Base-by-base conservation (phyloP, 1,284 basidiomycete genomes). In the Leccinum solheimii region DNA sequence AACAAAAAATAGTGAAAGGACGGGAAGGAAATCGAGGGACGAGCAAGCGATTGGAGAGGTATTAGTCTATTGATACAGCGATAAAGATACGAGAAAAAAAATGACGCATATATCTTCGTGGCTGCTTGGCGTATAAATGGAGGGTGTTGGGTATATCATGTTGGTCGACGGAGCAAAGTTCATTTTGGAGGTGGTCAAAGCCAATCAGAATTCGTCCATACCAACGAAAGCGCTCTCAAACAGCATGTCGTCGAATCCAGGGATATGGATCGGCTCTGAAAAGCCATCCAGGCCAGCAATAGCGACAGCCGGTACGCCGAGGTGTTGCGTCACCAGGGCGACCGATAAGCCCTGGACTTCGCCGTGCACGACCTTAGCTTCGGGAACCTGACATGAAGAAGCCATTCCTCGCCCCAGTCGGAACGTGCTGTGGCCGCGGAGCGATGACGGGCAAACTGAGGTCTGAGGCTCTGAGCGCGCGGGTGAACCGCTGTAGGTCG, bases 401-500 rank as follows among this genome's bases (percentile, higher is more conserved):
- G 30, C 23, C 13, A 66, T 19, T 2, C 72, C 70, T 1, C 9
- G 59, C 19, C 1, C 61, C 64, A 3, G 51, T 56, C n/a, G 64
- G 49, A 1, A 58, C 57, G 23, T 74, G 73, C 27, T 77, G 76
- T 0, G 77, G 74, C 45, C 71, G 70, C 1, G 78, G 75, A 5
- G 77, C 76, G 27, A 69, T 56, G 8, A 79, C 19, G 0, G 74
- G 72, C 0, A 82, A 66, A n/a, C 75, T 68, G 26, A 70, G 68
- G 21, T 79, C 78, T 0, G 80, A 81, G 3, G 27, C 27, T 27
- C 27, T 27, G 27, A 27, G 27, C 62, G 76, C 0, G 77, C 73
- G 0, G 83, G 82, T 1, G 82, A 83, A 10, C 78, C 78, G 0
- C 80, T 79, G 68, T 82, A 80, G 9, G 76, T 70, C 13, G 81